Percentiles rank a stretch among this genome's conserved stretches.
Evolutionary conservation across 768 basidiomycete species (phyloP).

Genomic region (Basidioascus undulatus): DNA sequence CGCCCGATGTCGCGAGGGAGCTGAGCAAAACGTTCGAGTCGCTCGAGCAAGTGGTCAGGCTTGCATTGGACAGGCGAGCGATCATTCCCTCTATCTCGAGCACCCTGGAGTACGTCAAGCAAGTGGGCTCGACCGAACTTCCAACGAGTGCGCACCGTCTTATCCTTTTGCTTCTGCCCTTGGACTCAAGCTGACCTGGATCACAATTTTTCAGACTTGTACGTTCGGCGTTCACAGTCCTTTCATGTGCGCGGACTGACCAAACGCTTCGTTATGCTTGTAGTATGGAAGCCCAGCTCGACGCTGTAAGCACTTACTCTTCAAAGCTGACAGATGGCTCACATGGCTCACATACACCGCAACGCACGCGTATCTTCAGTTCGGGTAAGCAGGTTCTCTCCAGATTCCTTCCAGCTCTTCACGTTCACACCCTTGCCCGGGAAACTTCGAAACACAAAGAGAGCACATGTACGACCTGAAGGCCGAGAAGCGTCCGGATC

Average conservation of each 20-base stretch:
- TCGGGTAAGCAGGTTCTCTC: too few relatives aligned
- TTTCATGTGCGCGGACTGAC: too few relatives aligned
- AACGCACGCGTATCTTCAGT: too few relatives aligned
- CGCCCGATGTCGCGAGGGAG: constrained; percentile 15
- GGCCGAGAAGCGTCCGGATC: constrained; percentile 11
- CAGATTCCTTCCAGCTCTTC: too few relatives aligned
- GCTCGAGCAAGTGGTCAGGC: constrained; percentile 12
- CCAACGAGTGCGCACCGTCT: constrained; percentile 8
- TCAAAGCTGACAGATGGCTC: too few relatives aligned
- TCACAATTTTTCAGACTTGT: not conserved
- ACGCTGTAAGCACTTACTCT: too few relatives aligned
- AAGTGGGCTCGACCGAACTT: constrained; percentile 10
- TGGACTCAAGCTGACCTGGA: not conserved
- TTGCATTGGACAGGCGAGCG: constrained; percentile 16
- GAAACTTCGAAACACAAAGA: too few relatives aligned
- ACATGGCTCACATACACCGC: too few relatives aligned
- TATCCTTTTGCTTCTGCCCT: not conserved
- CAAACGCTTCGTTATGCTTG: too few relatives aligned
- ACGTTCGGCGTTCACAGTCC: constrained; percentile 2
- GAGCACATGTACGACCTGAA: constrained; percentile 16
- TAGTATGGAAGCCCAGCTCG: constrained; percentile 14
- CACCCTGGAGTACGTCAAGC: constrained; percentile 15
- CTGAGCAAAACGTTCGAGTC: constrained; percentile 13
- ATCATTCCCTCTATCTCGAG: constrained; percentile 15
- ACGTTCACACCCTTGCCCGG: too few relatives aligned